Evolutionary conservation across 2,329 filamentous ascomycete species (phyloP), one percentile per base, ranked within the genome.

Genomic region (Elsinoe arachidis): DNA sequence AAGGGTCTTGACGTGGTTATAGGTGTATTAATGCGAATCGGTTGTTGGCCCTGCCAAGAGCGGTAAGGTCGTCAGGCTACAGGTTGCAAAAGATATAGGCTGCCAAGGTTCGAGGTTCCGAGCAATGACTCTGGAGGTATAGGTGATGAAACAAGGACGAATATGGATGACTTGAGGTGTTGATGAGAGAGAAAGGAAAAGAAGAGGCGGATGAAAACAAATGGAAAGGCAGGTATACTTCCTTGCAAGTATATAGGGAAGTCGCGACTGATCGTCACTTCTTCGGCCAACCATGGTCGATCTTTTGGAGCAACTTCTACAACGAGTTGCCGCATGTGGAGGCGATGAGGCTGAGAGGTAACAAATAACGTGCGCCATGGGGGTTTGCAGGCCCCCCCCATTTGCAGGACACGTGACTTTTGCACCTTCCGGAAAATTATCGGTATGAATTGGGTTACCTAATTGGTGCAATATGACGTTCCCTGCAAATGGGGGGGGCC

Each of bases 261-360:
- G 49, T 53, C 19, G 49, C 49, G 30, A 34, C 12, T 53, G 30
- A 17, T 53, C 34, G 33, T 53, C 19, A 46, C 49, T 38, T 37
- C 17, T 15, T 39, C 17, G 19, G 17, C 21, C 17, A 37, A 9
- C 6, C 41, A 7, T 46, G n/a, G 49, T 35, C 30, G 33, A 26
- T 35, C 17, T 38, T 17, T 11, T 39, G 14, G 33, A 39, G 34
- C 34, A 53, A 34, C 49, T 38, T 53, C 49, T 38, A 37, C 49
- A 46, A 46, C 5, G 14, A 23, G 41, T 26, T 46, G 41, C 21
- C 21, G 19, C n/a, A n/a, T 26, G 41, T 23, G 21, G 41, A 26
- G 41, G 10, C n/a, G 41, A 46, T 26, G 41, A 46, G 41, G 41
- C 41, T 44, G 41, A 44, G 38, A 43, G 9, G 41, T 21, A 23